A percentile compares a stretch with the other conserved stretches of the same genome.
Conservation (phyloP, 2,329 filamentous ascomycete species). For the Knufia fluminis region DNA sequence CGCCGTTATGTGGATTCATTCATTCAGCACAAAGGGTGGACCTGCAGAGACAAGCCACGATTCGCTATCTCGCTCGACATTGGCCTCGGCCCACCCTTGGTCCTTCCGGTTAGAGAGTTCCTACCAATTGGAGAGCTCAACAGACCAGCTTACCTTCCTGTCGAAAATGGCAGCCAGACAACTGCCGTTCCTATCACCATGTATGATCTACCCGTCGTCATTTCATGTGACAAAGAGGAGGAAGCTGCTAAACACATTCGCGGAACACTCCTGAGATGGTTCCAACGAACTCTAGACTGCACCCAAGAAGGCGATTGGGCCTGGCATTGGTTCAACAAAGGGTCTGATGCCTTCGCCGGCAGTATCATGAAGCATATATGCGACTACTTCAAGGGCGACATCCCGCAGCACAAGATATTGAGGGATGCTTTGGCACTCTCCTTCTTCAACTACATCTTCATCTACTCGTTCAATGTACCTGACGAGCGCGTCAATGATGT, state of each 20-base stretch:
- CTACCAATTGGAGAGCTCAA: conserved; percentile 7
- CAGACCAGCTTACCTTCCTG: conserved; percentile 5
- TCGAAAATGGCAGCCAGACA: conserved; percentile 7
- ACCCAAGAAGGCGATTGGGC: conserved; percentile 8
- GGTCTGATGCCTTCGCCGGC: conserved; percentile 2
- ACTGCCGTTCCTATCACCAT: conserved; percentile 10
- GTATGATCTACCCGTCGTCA: conserved; percentile 10
- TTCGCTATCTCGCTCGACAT: conserved; percentile 10
- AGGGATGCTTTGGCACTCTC: conserved; percentile 8
- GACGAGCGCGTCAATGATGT: neutral
- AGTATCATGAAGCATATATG: conserved; percentile 9
- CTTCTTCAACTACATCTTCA: conserved; percentile 11
- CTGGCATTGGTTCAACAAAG: conserved; percentile 7
- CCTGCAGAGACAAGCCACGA: conserved; percentile 8
- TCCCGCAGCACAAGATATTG: conserved; percentile 4
- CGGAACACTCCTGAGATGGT: conserved; percentile 5
- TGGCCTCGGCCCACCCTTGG: conserved; percentile 7
- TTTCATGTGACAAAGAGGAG: conserved; percentile 10
- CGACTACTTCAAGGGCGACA: conserved; percentile 7
- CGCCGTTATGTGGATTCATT: conserved; percentile 8
- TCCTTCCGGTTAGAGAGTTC: conserved; percentile 8
- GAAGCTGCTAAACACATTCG: conserved; percentile 10
- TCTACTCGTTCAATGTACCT: conserved; percentile 8
- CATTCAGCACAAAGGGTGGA: conserved; percentile 10
- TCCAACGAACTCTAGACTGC: conserved; percentile 5